Conservation (phyloP, 768 basidiomycete genomes). For the Tubosaeta brunneosetosa region DNA sequence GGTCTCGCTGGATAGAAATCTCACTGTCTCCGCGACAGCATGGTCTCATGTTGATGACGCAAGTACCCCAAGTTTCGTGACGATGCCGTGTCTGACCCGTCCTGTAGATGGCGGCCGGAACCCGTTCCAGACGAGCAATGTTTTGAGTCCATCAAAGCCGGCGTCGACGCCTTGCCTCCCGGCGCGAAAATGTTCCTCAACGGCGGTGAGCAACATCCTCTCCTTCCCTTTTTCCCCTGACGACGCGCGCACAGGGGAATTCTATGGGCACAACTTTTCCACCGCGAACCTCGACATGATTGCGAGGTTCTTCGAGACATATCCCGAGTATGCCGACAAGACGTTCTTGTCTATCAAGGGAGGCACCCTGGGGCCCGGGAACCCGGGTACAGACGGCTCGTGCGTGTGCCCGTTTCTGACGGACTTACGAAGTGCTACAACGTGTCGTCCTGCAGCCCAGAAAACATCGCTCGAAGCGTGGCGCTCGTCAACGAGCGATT, state of each 20-base stretch:
- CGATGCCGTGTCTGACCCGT: neutral
- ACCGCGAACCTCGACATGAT: constrained; percentile 49
- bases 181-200: constrained; percentile 49
- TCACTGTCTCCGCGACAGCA: neutral
- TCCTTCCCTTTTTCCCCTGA: neutral
- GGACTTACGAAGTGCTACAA: neutral
- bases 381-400: constrained; percentile 23
- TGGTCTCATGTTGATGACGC: constrained; percentile 40
- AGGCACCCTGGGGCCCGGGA: constrained; percentile 40
- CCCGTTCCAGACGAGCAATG: constrained; percentile 12
- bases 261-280: constrained; percentile 45
- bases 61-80: neutral
- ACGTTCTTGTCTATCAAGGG: constrained; percentile 34
- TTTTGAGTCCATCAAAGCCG: constrained; percentile 44
- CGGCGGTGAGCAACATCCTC: constrained; percentile 32
- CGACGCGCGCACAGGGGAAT: constrained; percentile 39
- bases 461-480: constrained; percentile 46
- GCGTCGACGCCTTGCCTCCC: constrained; percentile 37
- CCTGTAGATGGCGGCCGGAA: neutral
- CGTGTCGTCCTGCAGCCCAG: constrained; percentile 15
- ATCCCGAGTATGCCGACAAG: constrained; percentile 33
- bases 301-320: constrained; percentile 43
- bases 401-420: constrained; percentile 13
- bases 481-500: constrained; percentile 40
- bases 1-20: neutral